Percentiles rank a stretch among this genome's conserved stretches.
These are phyloP conservation scores for Schizopora paradoxa DNA, from an alignment of 1,284 basidiomycete species.

Conservation along the genomic window DNA sequence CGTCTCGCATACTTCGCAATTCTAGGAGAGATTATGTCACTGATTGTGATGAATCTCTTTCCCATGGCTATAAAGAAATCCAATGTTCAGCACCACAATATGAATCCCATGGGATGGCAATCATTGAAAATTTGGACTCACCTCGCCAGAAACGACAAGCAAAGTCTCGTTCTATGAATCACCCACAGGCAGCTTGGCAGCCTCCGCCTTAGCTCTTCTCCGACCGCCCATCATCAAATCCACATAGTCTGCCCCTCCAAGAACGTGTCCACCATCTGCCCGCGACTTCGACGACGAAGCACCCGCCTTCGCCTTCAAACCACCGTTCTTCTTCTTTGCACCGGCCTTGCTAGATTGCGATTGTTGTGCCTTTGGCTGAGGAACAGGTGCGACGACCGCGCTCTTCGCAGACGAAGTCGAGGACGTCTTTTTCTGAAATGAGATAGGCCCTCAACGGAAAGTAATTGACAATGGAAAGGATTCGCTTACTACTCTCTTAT, in stretches of 20 bases:
- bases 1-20: too few relatives aligned
- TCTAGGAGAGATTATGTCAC: too few relatives aligned
- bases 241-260: conserved; percentile 76
- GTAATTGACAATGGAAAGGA: background rate
- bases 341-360: conserved; percentile 27
- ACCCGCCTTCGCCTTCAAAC: conserved; percentile 41
- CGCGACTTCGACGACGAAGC: conserved; percentile 25
- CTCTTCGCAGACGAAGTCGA: conserved; percentile 14
- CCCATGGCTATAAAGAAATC: too few relatives aligned
- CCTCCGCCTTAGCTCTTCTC: conserved; percentile 57
- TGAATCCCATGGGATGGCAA: too few relatives aligned
- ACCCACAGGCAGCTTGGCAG: conserved; percentile 48
- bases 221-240: conserved; percentile 65
- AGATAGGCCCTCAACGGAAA: background rate
- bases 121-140: too few relatives aligned
- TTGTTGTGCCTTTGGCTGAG: conserved; percentile 7
- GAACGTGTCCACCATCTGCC: conserved; percentile 38
- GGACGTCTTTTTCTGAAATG: conserved; percentile 5
- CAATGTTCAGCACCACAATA: too few relatives aligned
- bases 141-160: too few relatives aligned
- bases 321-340: conserved; percentile 29
- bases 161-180: too few relatives aligned
- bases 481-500: conserved; percentile 34
- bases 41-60: too few relatives aligned
- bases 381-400: conserved; percentile 6